A percentile compares a stretch with the other conserved stretches of the same genome.
phyloP scores from a whole-genome alignment of 2,329 filamentous ascomycete species.

The Curvularia sp. region DNA sequence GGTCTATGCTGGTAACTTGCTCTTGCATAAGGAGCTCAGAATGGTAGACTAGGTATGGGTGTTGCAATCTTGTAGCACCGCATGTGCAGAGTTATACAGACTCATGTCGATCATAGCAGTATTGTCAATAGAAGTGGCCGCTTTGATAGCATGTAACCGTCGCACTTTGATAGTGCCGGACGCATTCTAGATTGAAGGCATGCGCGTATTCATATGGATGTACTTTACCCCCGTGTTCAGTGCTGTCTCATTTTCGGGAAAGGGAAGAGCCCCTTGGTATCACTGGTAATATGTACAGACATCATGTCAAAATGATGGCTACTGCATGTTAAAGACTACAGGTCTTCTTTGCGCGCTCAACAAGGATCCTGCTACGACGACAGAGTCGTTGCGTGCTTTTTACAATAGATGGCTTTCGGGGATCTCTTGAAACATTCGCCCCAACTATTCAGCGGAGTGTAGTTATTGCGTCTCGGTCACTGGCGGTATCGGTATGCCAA shows the following conservation, averaged over 20 bases:
- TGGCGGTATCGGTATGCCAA: not conserved
- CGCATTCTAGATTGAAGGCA: not conserved
- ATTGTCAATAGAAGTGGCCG: not conserved
- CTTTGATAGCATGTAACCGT: no score
- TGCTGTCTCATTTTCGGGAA: not conserved
- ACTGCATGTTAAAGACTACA: not conserved
- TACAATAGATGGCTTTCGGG: no score
- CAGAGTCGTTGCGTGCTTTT: not conserved
- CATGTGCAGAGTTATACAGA: not conserved
- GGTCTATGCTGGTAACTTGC: not conserved
- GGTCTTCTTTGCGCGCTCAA: not conserved
- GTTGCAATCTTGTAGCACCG: not conserved
- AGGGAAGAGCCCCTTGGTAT: not conserved
- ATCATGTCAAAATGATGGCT: not conserved
- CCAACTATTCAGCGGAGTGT: not conserved
- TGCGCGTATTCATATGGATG: not conserved
- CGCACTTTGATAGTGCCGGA: no score
- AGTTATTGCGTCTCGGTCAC: not conserved
- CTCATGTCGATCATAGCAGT: no score
- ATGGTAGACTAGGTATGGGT: not conserved
- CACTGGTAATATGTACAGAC: not conserved
- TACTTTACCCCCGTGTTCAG: not conserved
- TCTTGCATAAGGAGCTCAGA: not conserved
- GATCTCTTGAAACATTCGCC: not conserved
- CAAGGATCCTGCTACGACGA: not conserved